Evolutionary conservation across 352 stramenopile species (phyloP), one percentile per base, ranked within the genome.

Genomic region (Lagenidium giganteum): DNA sequence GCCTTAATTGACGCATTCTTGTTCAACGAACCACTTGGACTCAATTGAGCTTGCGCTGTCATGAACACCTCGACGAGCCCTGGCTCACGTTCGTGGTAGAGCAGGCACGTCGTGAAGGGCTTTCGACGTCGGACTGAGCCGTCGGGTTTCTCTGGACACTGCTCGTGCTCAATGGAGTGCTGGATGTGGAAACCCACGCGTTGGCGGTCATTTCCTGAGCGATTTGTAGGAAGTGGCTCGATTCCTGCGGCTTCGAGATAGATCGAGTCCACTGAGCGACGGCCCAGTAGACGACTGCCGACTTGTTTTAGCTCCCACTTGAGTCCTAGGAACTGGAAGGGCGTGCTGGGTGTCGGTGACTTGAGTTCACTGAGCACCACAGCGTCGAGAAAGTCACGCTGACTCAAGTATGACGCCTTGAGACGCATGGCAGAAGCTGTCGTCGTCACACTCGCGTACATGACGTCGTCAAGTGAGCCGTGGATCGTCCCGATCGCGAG

Each of bases 251-350:
- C 52, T 26, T 87, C 69, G 47, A 83, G 54, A 30, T 63, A 87
- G 24, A 83, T 49, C 18, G 73, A 77, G 35, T 87, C 71, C n/a
- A 66, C 61, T 7, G 62, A 57, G 11, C 67, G 67, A 22, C 83
- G 47, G 24, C 83, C 37, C 8, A 39, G 51, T 22, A 36, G 21
- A 1, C 61, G 56, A 1, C 38, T 51, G 17, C 57, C 61, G 26
- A 65, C 48, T 21, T 66, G 67, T n/a, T n/a, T n/a, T 14, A 87
- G 64, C 24, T 61, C 52, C 75, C 75, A 87, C 38, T 85, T 85
- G 42, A 87, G 44, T 20, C 61, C 64, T 1, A 85, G 40, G 1
- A 73, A 70, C n/a, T 68, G 42, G 21, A 87, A 70, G 4, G 75
- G 75, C 9, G 68, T 50, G n/a, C 57, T 53, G 0, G 43, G 47